Conservation (phyloP, 2,329 filamentous ascomycete genomes). For the Nemania abortiva region DNA sequence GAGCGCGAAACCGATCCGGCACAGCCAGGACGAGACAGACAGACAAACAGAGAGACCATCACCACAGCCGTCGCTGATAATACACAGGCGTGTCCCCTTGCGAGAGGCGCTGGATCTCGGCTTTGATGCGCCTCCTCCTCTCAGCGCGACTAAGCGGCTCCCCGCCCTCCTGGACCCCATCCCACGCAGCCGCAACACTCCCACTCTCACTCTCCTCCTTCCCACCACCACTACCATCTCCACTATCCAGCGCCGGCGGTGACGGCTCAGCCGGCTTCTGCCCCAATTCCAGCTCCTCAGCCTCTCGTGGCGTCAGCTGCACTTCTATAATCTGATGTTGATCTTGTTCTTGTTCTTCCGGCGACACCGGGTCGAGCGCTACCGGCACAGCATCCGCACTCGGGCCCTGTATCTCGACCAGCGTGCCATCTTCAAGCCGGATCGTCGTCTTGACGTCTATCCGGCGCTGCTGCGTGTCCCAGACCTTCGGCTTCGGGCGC, state of each 20-base stretch:
- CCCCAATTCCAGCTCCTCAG: slow-evolving; percentile 50
- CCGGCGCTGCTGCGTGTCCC: slow-evolving; percentile 39
- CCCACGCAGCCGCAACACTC: slow-evolving; percentile 37
- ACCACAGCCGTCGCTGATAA: slow-evolving; percentile 69
- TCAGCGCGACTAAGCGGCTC: slow-evolving; percentile 65
- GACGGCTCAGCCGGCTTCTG: slow-evolving; percentile 44
- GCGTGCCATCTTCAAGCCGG: slow-evolving; percentile 61
- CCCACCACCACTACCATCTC: slow-evolving; percentile 17
- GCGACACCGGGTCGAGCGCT: neutral
- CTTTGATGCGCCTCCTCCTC: slow-evolving; percentile 68
- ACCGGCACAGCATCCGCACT: slow-evolving; percentile 49
- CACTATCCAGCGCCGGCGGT: neutral
- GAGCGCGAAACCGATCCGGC: neutral
- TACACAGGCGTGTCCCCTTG: slow-evolving; percentile 61
- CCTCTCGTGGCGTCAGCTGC: slow-evolving; percentile 46
- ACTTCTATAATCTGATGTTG: slow-evolving; percentile 54
- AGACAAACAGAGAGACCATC: neutral
- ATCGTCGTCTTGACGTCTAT: slow-evolving; percentile 53
- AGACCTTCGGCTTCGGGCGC: slow-evolving; percentile 61
- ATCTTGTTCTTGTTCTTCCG: slow-evolving; percentile 1
- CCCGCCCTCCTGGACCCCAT: slow-evolving; percentile 55
- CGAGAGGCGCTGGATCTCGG: slow-evolving; percentile 64
- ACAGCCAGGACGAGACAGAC: slow-evolving; percentile 1
- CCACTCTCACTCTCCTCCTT: slow-evolving; percentile 28
- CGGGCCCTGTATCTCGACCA: slow-evolving; percentile 51